Base-by-base conservation (phyloP, 129 eudicot genomes). In the Tagetes erecta region DNA sequence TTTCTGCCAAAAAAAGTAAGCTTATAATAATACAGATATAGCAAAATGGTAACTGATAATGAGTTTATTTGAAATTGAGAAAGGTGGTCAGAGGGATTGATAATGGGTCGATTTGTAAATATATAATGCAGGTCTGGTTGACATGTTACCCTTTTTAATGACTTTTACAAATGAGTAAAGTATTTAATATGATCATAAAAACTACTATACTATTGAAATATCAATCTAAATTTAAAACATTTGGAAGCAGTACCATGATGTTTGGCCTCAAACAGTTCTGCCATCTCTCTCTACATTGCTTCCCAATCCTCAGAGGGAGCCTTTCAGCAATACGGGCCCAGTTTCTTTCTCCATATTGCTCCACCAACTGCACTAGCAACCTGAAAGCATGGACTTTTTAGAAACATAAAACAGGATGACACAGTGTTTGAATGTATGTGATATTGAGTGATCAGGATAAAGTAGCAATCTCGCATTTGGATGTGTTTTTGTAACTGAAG, bases 241-340 rank as follows among this genome's bases (percentile, higher is more conserved):
- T 57, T 42, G 31, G 67, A 68, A 71, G 62, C 37, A 68, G 65
- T 71, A 86, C 95, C 84, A 76, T 82, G 35, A 86, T 80, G 35
- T 84, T 79, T 2, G 95, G 89, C 68, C 78, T 81, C 46, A 84
- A 72, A 84, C 78, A 86, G 71, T 88, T 84, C 68, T 76, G 86
- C 85, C 88, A 88, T 82, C 95, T 79, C 12, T 88, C 91, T 69
- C 95, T 86, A 37, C 88, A 84, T 76, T 86, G 95, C 81, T 88
- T 86, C 46, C 86, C 89, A 7, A 53, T 59, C 65, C 87, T 86
- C 39, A 85, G 72, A 9, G 75, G 76, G 36, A 88, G 47, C 85
- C 67, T 58, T 71, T 78, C 72, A 63, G 88, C 88, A 57, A 88
- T 84, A 5, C 59, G 46, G 2, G 82, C 56, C 91, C 95, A 88